Base-by-base conservation (phyloP, 1,284 basidiomycete genomes). In the Microbotryum saponariae region DNA sequence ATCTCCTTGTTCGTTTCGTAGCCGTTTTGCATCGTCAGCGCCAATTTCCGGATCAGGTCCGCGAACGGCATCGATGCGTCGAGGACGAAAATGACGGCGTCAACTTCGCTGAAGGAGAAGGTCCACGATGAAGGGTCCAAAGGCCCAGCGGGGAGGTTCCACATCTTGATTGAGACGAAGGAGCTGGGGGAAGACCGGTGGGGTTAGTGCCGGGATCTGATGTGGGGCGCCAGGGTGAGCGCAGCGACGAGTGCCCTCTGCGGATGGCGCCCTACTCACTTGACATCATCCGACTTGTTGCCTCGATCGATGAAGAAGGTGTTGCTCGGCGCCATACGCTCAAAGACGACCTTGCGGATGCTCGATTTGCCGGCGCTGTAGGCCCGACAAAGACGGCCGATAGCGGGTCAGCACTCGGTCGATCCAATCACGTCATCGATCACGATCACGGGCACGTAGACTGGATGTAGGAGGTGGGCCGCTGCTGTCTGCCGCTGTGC, bases 261-360 rank as follows among this genome's bases (percentile, higher is more conserved):
- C 69, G 20, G 58, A 42, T 18, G 16, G 3, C 37, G 37, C 16
- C 12, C 4, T 18, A 82, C 88, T 74, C 74, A 94, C 92, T 94
- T 86, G 75, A 89, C 87, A 49, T 81, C 77, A 72, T 88, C 83
- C 48, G 90, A 80, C 59, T 85, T 84, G 75, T 85, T 85, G 0
- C 90, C 92, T 7, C 88, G 84, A 68, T 96, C 91, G 66, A 97
- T 83, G 76, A 88, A 97, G 70, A 97, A 89, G 0, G 91, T 88
- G 72, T 97, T 87, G 73, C 90, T 91, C 0, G 90, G 83, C 0
- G 84, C 81, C 55, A 91, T 78, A 65, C 86, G 81, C 69, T 93
- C 86, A 80, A 97, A 96, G 21, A 97, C 82, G 37, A 94, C 90
- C 74, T 92, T 85, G 70, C 88, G 83, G 63, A 96, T 90, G 37